A percentile compares a stretch with the other conserved stretches of the same genome.
phyloP scores from a whole-genome alignment of 345 rosid species.

The sweet orange (Citrus sinensis) region DNA sequence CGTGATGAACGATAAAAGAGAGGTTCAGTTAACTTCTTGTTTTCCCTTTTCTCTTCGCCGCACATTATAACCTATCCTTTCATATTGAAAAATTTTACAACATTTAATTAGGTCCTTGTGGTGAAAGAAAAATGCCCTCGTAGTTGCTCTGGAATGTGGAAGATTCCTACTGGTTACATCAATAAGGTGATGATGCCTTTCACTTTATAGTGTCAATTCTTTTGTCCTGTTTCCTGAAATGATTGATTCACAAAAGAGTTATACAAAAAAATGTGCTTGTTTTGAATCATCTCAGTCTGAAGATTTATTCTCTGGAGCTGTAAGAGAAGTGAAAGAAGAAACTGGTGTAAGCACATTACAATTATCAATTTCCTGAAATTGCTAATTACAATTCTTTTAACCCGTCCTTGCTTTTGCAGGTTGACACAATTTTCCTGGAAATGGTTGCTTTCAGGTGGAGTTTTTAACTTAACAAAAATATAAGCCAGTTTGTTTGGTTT shows the following conservation, averaged over 20 bases:
- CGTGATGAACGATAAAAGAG: slow-evolving; percentile 35
- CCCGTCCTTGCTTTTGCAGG: slow-evolving; percentile 17
- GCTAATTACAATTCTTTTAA: background rate
- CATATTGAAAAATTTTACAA: background rate
- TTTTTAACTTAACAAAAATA: background rate
- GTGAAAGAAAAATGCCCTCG: slow-evolving; percentile 47
- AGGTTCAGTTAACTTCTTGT: slow-evolving; percentile 22
- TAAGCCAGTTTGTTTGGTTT: background rate
- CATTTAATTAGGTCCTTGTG: slow-evolving; percentile 35
- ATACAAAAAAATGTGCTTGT: too few relatives aligned
- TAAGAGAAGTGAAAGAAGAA: slow-evolving; percentile 63
- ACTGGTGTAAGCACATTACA: slow-evolving; percentile 36
- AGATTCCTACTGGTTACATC: slow-evolving; percentile 53
- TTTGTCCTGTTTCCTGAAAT: background rate
- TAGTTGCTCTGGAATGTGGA: slow-evolving; percentile 44
- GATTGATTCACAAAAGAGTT: background rate
- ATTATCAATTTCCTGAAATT: background rate
- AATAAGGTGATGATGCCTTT: slow-evolving; percentile 31
- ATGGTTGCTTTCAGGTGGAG: slow-evolving; percentile 49
- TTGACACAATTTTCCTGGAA: slow-evolving; percentile 39
- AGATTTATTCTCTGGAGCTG: slow-evolving; percentile 46
- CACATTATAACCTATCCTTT: background rate
- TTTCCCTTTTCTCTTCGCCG: background rate
- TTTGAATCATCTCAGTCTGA: slow-evolving; percentile 32
- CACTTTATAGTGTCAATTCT: background rate